These are phyloP conservation scores for Sugiyamaella smithiae DNA, from an alignment of 805 yeast species.

Conservation along the genomic window DNA sequence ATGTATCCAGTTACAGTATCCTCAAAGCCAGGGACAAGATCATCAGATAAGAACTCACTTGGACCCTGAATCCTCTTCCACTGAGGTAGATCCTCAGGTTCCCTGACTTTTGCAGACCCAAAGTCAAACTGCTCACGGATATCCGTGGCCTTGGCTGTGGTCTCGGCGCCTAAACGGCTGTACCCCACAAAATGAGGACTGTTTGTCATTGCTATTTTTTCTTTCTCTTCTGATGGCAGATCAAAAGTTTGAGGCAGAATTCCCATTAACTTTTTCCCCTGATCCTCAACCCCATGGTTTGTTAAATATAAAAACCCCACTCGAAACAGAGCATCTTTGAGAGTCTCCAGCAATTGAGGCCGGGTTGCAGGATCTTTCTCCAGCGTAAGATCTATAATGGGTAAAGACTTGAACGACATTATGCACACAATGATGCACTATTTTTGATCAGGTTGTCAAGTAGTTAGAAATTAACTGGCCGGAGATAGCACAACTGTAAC, in stretches of 20 bases:
- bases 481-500: not conserved
- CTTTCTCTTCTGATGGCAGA: slow-evolving; percentile 46
- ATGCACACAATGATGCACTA: no score
- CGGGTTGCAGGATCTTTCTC: slow-evolving; percentile 45
- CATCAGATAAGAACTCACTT: slow-evolving; percentile 50
- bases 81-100: slow-evolving; percentile 35
- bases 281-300: slow-evolving; percentile 45
- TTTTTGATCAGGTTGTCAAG: not conserved
- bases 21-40: slow-evolving; percentile 43
- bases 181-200: slow-evolving; percentile 61
- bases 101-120: slow-evolving; percentile 46
- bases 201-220: slow-evolving; percentile 49
- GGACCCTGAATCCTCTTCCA: slow-evolving; percentile 57
- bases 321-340: slow-evolving; percentile 47
- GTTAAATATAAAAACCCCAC: slow-evolving; percentile 54
- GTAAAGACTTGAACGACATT: slow-evolving; percentile 26
- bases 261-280: slow-evolving; percentile 39
- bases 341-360: slow-evolving; percentile 39
- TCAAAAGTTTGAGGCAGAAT: slow-evolving; percentile 45
- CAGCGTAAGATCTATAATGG: slow-evolving; percentile 40
- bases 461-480: not conserved
- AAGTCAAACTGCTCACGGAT: slow-evolving; percentile 63
- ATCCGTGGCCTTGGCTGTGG: slow-evolving; percentile 52
- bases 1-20: slow-evolving; percentile 44
- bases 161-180: slow-evolving; percentile 55